These are phyloP conservation scores for Niebla homalea DNA, from an alignment of 495 filamentous ascomycete genomes.

Conservation along the genomic window DNA sequence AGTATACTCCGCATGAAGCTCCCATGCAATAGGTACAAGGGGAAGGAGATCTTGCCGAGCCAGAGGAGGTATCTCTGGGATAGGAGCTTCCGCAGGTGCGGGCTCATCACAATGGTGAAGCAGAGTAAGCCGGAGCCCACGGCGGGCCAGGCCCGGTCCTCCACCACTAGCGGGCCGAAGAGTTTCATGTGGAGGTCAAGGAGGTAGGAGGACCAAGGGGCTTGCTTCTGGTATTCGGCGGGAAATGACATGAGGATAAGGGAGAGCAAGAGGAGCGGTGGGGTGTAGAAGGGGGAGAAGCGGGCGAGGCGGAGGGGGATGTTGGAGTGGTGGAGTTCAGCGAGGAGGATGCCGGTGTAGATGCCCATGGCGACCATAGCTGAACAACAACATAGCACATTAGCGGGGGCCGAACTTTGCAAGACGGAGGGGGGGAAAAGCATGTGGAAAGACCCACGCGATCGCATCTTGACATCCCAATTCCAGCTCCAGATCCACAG, in stretches of 20 bases:
- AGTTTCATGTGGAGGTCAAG: conserved; percentile 33
- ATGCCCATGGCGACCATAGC: conserved; percentile 43
- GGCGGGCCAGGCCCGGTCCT: conserved; percentile 39
- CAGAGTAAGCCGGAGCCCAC: conserved; percentile 46
- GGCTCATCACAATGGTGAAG: conserved; percentile 45
- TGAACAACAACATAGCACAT: conserved; percentile 8
- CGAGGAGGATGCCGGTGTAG: conserved; percentile 40
- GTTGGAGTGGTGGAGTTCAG: conserved; percentile 32
- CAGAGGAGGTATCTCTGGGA: conserved; percentile 45
- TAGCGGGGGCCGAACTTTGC: not conserved
- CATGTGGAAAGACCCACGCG: conserved; percentile 10
- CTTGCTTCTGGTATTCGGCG: conserved; percentile 43
- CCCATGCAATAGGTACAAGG: conserved; percentile 56
- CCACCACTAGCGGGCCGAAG: conserved; percentile 41
- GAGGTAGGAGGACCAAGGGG: conserved; percentile 43
- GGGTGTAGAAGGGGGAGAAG: conserved; percentile 31
- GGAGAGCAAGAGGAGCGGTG: conserved; percentile 32
- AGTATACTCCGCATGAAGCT: conserved; percentile 48
- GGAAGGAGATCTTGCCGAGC: conserved; percentile 55
- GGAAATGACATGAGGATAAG: conserved; percentile 48
- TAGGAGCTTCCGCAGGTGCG: conserved; percentile 39
- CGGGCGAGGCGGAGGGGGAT: conserved; percentile 35
- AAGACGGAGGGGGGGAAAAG: conserved; percentile 2
- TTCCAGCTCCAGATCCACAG: conserved; percentile 20
- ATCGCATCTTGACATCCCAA: conserved; percentile 16